A percentile compares a stretch with the other conserved stretches of the same genome.
These are phyloP conservation scores for Umbelopsis ramanniana DNA, from an alignment of 192 early-diverging fungal species.

Conservation along the genomic window DNA sequence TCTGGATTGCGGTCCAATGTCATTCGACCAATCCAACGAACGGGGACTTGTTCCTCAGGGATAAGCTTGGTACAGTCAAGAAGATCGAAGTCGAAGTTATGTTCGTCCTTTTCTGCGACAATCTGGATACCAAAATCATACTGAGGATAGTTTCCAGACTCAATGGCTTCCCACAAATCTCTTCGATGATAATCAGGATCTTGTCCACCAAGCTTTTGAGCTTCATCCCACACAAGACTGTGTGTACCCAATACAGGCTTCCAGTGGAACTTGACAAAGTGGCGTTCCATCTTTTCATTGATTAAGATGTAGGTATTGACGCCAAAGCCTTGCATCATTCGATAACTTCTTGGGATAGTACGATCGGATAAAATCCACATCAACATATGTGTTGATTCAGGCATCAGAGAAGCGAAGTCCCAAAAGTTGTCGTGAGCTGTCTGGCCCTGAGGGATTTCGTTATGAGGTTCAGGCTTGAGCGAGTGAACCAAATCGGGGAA, in stretches of 20 bases:
- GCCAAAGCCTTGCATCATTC: conserved; percentile 47
- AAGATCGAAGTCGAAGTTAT: conserved; percentile 41
- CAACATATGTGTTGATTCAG: conserved; percentile 45
- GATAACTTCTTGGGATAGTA: conserved; percentile 37
- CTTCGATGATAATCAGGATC: conserved; percentile 47
- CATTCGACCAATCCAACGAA: conserved; percentile 40
- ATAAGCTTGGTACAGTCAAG: conserved; percentile 49
- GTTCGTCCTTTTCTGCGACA: conserved; percentile 29
- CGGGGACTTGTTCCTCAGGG: conserved; percentile 38
- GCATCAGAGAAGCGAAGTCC: conserved; percentile 39
- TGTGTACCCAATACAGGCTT: conserved; percentile 38
- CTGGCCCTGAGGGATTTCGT: conserved; percentile 43
- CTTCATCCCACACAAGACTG: conserved; percentile 37
- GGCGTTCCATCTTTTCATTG: conserved; percentile 36
- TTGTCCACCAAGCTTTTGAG: conserved; percentile 31
- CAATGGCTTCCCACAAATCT: conserved; percentile 42
- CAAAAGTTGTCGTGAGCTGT: conserved; percentile 45
- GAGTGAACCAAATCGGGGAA: conserved; percentile 44
- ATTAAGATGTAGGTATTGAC: conserved; percentile 43
- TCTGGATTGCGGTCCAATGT: conserved; percentile 41
- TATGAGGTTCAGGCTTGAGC: conserved; percentile 44
- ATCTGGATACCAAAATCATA: conserved; percentile 46
- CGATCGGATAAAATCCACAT: conserved; percentile 47
- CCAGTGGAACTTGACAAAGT: conserved; percentile 53
- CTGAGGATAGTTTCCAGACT: conserved; percentile 35